These are phyloP conservation scores for Suillus subalutaceus DNA, from an alignment of 768 basidiomycete genomes.

Conservation along the genomic window DNA sequence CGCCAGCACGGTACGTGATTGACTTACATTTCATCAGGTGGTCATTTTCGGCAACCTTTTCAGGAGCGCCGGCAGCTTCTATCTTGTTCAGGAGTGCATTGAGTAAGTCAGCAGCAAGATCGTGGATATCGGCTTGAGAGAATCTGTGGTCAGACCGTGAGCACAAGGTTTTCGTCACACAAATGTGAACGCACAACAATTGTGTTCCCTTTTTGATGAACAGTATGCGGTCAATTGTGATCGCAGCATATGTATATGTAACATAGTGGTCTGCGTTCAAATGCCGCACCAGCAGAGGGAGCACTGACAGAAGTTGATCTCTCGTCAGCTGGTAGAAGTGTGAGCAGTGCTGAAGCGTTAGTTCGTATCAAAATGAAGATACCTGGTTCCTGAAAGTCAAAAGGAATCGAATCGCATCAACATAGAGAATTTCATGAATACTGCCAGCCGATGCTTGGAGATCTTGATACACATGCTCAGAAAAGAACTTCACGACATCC, in stretches of 20 bases:
- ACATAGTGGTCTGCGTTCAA: conserved; percentile 87
- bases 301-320: conserved; percentile 86
- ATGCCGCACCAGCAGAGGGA: conserved; percentile 84
- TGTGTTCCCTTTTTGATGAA: conserved; percentile 82
- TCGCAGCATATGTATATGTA: conserved; percentile 94
- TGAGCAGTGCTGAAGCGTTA: neutral
- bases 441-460: conserved; percentile 67
- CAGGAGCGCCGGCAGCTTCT: conserved; percentile 75
- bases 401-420: conserved; percentile 94
- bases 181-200: conserved; percentile 59
- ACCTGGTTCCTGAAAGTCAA: conserved; percentile 97
- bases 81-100: conserved; percentile 77
- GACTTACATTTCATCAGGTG: conserved; percentile 93
- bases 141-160: conserved; percentile 56
- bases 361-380: conserved; percentile 17
- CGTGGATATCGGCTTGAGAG: conserved; percentile 82
- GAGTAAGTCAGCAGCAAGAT: conserved; percentile 75
- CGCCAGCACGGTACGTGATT: neutral
- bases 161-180: conserved; percentile 4
- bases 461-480: conserved; percentile 87
- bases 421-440: conserved; percentile 90
- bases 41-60: conserved; percentile 97
- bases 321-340: conserved; percentile 72
- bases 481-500: conserved; percentile 95
- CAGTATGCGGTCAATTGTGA: conserved; percentile 95